Evolutionary conservation across 805 yeast genomes (phyloP), one percentile per base, ranked within the genome.

Genomic region (Lachancea quebecensis): DNA sequence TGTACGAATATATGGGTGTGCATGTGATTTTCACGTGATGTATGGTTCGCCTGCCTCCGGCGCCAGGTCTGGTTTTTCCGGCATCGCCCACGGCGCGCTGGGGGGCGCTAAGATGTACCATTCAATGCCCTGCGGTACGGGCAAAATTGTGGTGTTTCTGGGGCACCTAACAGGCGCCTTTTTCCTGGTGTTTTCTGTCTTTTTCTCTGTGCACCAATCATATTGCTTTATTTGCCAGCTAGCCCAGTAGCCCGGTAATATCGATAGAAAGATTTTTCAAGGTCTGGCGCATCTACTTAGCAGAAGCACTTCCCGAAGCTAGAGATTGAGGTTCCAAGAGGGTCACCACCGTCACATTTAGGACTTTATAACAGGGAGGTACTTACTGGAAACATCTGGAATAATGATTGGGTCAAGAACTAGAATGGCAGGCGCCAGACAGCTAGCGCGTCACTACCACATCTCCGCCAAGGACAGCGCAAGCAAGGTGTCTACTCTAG

Each of bases 401-500:
- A 30, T 12, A 16, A 53, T 54, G 55, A 46, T 54, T 45, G 49
- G 50, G 33, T 47, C 50, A 14, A 47, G 46, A 43, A 40, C 44
- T 49, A 62, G 55, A 53, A 44, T 49, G 43, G 58, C 56, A 43
- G 44, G 54, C 40, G 50, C 53, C 30, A 55, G 52, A 47, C 59
- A 55, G 45, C 49, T 56, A n/a, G 42, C 63, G 30, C 68, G 72
- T 62, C 59, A 64, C 35, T 66, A 59, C 48, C 65, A 70, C 46
- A 66, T 79, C 49, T 62, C 73, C 38, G 69, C 83, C 51, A 71
- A 71, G 52, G 88, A 81, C 51, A 72, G 82, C 46, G 68, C 79
- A 41, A 81, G 85, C 45, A 74, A 79, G 56, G 78, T 87, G 50
- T 82, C 96, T 51, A 73, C 83, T 44, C 71, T 93, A 47, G 75